Conservation (phyloP, 768 basidiomycete species). For the Leccinum incarnatum region DNA sequence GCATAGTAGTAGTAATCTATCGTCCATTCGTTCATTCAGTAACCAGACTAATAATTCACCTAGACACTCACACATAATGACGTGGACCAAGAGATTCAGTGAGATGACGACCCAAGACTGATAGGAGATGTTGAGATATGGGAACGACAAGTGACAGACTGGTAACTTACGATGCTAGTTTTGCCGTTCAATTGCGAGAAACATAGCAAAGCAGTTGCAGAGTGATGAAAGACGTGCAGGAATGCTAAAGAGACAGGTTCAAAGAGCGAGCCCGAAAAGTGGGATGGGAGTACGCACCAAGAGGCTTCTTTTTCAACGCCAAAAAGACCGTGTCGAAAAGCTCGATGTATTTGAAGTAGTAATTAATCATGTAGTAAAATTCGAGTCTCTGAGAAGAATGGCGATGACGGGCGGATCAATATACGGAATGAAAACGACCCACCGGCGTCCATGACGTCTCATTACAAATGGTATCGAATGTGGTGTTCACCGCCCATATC, state of each 20-base stretch:
- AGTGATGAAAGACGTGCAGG: conserved; percentile 98
- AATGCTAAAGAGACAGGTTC: conserved; percentile 57
- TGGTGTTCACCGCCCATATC: conserved; percentile 64
- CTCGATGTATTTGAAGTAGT: conserved; percentile 97
- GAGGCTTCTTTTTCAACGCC: conserved; percentile 95
- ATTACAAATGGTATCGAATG: conserved; percentile 77
- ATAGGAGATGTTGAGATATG: conserved; percentile 1
- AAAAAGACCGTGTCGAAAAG: conserved; percentile 96
- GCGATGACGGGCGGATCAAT: conserved; percentile 1
- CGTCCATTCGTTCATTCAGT: neutral
- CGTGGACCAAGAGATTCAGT: conserved; percentile 90
- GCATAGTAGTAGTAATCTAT: conserved; percentile 99
- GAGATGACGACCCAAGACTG: conserved; percentile 96
- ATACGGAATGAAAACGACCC: conserved; percentile 32
- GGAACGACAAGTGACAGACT: neutral
- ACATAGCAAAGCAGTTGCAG: conserved; percentile 94
- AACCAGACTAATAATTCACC: neutral
- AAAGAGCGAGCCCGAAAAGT: neutral
- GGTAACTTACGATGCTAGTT: conserved; percentile 82
- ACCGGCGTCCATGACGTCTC: conserved; percentile 84
- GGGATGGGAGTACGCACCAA: conserved; percentile 54
- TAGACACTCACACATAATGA: conserved; percentile 87
- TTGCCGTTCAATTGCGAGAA: conserved; percentile 92
- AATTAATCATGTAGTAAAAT: conserved; percentile 98
- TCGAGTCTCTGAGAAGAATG: conserved; percentile 65